phyloP scores from a whole-genome alignment of 139 green algal genomes.

The Coelastrella sp. region DNA sequence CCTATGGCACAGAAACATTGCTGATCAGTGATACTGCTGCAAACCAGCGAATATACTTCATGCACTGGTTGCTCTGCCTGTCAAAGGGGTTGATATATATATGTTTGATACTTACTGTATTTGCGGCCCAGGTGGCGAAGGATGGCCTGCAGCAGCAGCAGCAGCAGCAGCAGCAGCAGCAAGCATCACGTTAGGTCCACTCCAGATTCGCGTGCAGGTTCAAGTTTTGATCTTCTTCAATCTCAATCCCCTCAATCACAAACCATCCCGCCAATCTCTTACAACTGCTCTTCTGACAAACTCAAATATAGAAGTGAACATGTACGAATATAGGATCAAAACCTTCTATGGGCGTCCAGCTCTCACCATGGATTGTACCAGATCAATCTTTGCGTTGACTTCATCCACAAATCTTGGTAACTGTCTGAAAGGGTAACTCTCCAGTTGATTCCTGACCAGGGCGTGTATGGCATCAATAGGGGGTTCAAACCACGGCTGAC shows the following conservation, averaged over 20 bases:
- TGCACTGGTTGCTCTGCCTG: not conserved
- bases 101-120: slow-evolving; percentile 40
- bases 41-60: too few species aligned
- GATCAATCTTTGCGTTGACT: slow-evolving; percentile 49
- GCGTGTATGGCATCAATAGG: slow-evolving; percentile 12
- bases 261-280: too few species aligned
- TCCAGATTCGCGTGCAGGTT: not conserved
- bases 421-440: slow-evolving; percentile 59
- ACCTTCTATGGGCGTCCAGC: not conserved
- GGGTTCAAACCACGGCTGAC: slow-evolving; percentile 57
- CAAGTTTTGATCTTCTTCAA: not conserved
- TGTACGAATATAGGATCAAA: not conserved
- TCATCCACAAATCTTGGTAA: slow-evolving; percentile 58
- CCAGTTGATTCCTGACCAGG: slow-evolving; percentile 44
- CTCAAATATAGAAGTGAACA: too few species aligned
- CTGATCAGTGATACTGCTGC: too few species aligned
- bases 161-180: not conserved
- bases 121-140: slow-evolving; percentile 60
- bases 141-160: slow-evolving; percentile 48
- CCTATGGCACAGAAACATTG: too few species aligned
- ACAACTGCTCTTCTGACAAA: too few species aligned
- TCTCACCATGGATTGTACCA: slow-evolving; percentile 59
- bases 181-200: not conserved
- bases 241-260: too few species aligned
- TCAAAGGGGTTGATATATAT: not conserved